Base-by-base conservation (phyloP, 2,329 filamentous ascomycete species). In the Ophiostoma populinum region DNA sequence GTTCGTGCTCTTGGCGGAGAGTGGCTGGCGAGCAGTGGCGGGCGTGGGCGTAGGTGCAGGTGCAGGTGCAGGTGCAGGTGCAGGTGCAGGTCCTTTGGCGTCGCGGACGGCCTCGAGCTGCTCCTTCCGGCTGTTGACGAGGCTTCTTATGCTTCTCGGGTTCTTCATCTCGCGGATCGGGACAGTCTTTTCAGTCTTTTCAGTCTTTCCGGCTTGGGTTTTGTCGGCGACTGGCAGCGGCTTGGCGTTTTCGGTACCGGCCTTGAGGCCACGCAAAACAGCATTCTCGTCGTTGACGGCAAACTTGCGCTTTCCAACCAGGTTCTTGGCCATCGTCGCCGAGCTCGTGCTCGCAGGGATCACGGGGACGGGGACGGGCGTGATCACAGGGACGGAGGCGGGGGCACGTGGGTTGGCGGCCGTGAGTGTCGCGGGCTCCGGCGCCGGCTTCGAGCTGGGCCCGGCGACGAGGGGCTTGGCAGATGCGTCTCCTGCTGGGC, bases 231-330 rank as follows among this genome's bases (percentile, higher is more conserved):
- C 15, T 10, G 31, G 7, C 16, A 20, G 41, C 27, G 42, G 43
- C 40, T 47, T 59, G 37, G 44, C 45, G 41, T 49, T 27, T 53
- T 45, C 35, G 11, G 25, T 33, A 12, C 20, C 32, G 0, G 36
- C 31, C 42, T 55, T 62, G 5, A 47, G 36, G 3, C 46, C 38
- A 21, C 49, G 49, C 3, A 40, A 42, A 8, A 51, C 52, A 18
- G 62, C 61, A 20, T 62, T 57, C 28, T 75, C 70, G 13, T 75
- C 70, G 32, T 64, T 58, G 22, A 61, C 57, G 34, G 59, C 63
- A 31, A 63, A 58, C 46, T 76, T 76, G 35, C 71, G 57, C 55
- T 76, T 76, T 35, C 67, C 59, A n/a, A n/a, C n/a, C n/a, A n/a
- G n/a, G n/a, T n/a, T n/a, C n/a, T n/a, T n/a, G n/a, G n/a, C n/a